Conservation (phyloP, 257 asterid species). For the Forsythia suspensa region DNA sequence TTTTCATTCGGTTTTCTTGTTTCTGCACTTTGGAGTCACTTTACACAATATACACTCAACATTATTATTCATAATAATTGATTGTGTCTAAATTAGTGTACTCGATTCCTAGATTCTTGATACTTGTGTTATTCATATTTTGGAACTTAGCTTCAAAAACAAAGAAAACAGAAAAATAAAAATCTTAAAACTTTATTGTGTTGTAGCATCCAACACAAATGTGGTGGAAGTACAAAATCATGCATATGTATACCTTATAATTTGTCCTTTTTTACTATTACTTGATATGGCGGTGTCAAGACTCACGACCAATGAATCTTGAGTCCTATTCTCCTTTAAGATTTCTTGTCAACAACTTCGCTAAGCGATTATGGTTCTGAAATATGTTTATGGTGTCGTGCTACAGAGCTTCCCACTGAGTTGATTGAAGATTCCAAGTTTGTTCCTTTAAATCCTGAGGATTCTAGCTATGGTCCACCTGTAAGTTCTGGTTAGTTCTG, state of each 20-base stretch:
- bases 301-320: not conserved
- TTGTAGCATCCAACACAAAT: not conserved
- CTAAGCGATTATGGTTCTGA: not conserved
- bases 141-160: not conserved
- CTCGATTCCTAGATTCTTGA: not conserved
- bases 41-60: too few species aligned
- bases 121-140: not conserved
- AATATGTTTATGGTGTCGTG: constrained; percentile 15
- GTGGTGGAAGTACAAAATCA: not conserved
- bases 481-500: constrained; percentile 76
- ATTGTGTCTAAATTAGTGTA: not conserved
- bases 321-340: not conserved
- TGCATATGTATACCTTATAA: not conserved
- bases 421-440: constrained; percentile 81
- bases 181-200: not conserved
- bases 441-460: constrained; percentile 71
- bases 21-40: too few species aligned
- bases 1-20: too few species aligned
- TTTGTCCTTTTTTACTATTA: not conserved
- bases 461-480: constrained; percentile 82
- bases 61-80: not conserved
- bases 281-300: not conserved
- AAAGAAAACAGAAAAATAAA: too few species aligned
- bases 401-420: constrained; percentile 69
- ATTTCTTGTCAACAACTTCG: not conserved